Percentiles rank a stretch among this genome's conserved stretches.
These are phyloP conservation scores for Pyrenochaeta sp. DNA, from an alignment of 2,329 filamentous ascomycete genomes.

Conservation along the genomic window DNA sequence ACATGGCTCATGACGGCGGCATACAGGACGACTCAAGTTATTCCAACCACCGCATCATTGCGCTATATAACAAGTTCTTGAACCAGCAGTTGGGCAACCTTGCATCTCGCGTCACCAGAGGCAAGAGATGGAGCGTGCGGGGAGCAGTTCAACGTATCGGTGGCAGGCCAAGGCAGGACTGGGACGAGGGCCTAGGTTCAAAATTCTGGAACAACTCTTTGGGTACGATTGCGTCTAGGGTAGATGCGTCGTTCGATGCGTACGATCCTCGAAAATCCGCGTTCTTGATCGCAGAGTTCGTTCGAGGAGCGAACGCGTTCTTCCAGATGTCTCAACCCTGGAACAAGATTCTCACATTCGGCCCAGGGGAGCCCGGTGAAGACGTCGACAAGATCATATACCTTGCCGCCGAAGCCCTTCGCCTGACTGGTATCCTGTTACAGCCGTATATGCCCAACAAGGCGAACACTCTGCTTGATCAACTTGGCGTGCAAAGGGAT, in stretches of 20 bases:
- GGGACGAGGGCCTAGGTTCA: slow-evolving; percentile 38
- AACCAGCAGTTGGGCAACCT: slow-evolving; percentile 84
- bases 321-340: slow-evolving; percentile 74
- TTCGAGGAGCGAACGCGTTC: slow-evolving; percentile 65
- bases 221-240: slow-evolving; percentile 23
- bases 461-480: slow-evolving; percentile 74
- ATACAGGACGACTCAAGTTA: slow-evolving; percentile 84
- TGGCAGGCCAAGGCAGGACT: slow-evolving; percentile 35
- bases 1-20: slow-evolving; percentile 81
- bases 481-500: slow-evolving; percentile 73
- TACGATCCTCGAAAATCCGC: slow-evolving; percentile 41
- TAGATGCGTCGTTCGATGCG: slow-evolving; percentile 33
- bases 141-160: slow-evolving; percentile 61
- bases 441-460: slow-evolving; percentile 92
- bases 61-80: slow-evolving; percentile 80
- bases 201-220: slow-evolving; percentile 52
- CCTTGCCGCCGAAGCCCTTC: slow-evolving; percentile 76
- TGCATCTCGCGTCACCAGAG: slow-evolving; percentile 72
- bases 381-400: slow-evolving; percentile 65
- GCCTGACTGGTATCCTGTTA: slow-evolving; percentile 82
- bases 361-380: slow-evolving; percentile 39
- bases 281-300: slow-evolving; percentile 36
- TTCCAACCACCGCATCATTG: slow-evolving; percentile 77
- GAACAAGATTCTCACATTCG: slow-evolving; percentile 59
- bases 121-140: slow-evolving; percentile 73